Base-by-base conservation (phyloP, 2,329 filamentous ascomycete genomes). In the Arthrobotrys sphaeroides region DNA sequence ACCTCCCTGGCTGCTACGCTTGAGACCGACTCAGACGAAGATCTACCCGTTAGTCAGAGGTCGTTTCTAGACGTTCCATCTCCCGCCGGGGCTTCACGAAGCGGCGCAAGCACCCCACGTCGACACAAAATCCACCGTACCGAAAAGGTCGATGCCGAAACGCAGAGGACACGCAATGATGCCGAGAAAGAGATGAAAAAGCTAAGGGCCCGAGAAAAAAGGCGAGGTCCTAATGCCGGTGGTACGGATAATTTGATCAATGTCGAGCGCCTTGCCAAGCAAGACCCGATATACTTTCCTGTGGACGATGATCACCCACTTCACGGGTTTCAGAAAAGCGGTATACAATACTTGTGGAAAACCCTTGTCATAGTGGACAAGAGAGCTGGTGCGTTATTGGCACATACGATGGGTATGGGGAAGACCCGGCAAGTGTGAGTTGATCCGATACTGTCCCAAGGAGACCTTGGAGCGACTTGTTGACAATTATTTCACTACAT, bases 341-440 rank as follows among this genome's bases (percentile, higher is more conserved):
- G 94, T 0, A 88, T 97, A 18, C 89, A 90, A 9, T 97, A 97
- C 82, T 87, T 97, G 85, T 97, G 94, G 93, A 89, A 93, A 78
- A 90, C 94, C 77, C 84, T 97, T 47, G 87, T 94, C 0, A 61
- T 75, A 28, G 51, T 60, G 1, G 60, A 70, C 5, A 66, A 73
- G 40, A 66, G 73, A 22, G 74, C 64, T 31, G 79, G 79, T 16
- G 79, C 77, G 7, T 66, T 80, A 12, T 61, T 80, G 38, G 79
- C 79, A 0, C 79, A 80, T 65, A 80, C 91, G 0, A 97, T 97
- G 93, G 94, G 94, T 0, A 83, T 97, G 1, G 93, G 93, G 13
- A 97, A 97, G 83, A 96, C 93, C 0, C 93, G 96, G 90, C 93
- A 97, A 83, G 88, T 93, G 84, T 86, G 82, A 83, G 84, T 83